A percentile compares a stretch with the other conserved stretches of the same genome.
phyloP scores from a whole-genome alignment of 805 yeast species.

The Wickerhamomyces pijperi region DNA sequence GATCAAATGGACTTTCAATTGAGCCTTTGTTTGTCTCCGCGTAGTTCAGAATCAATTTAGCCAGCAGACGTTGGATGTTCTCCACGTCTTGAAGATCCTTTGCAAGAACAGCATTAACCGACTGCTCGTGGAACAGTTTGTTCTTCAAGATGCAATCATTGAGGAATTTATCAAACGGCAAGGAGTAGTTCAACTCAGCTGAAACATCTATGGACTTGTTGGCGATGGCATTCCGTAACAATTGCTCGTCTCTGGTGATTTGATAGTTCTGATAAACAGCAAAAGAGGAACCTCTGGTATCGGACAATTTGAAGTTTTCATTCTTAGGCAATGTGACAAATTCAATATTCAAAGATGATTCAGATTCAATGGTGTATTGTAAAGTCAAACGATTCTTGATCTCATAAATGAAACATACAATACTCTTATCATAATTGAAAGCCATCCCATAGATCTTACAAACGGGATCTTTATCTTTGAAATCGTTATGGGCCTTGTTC shows the following conservation, averaged over 20 bases:
- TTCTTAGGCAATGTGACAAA: constrained; percentile 8
- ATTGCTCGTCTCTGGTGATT: constrained; percentile 3
- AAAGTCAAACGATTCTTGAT: constrained; percentile 10
- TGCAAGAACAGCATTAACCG: not conserved
- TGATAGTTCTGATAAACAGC: constrained; percentile 14
- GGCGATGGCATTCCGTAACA: not conserved
- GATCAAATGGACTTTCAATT: constrained; percentile 8
- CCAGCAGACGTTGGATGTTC: not conserved
- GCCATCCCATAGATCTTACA: constrained; percentile 11
- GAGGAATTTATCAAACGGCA: constrained; percentile 8
- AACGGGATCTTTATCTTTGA: constrained; percentile 10
- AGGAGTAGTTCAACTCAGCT: not conserved
- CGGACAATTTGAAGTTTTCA: constrained; percentile 1
- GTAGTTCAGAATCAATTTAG: constrained; percentile 7
- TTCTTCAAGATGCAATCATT: constrained; percentile 1
- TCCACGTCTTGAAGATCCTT: not conserved
- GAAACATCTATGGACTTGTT: not conserved
- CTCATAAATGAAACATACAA: constrained; percentile 13
- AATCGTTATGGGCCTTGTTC: constrained; percentile 16
- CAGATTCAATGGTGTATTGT: constrained; percentile 16
- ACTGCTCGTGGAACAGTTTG: not conserved
- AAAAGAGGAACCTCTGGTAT: constrained; percentile 7
- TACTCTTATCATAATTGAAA: constrained; percentile 10
- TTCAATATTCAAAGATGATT: constrained; percentile 8
- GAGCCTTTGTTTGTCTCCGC: constrained; percentile 3